phyloP scores from a whole-genome alignment of 306 rosid genomes.

The Cicer judaicum region DNA sequence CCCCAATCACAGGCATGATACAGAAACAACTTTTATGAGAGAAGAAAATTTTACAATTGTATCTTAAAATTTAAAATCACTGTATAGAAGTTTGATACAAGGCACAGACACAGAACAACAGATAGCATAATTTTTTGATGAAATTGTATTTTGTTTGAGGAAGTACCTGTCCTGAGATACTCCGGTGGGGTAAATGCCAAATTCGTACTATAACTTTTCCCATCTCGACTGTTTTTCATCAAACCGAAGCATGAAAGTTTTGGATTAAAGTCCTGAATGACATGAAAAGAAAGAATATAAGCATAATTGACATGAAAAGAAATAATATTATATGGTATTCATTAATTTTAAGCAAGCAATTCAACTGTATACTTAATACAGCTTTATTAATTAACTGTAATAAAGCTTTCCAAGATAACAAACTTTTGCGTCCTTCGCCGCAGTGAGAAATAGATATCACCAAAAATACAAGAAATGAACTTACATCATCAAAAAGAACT shows the following conservation, averaged over 20 bases:
- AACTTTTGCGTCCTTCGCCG: constrained; percentile 22
- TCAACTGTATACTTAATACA: constrained; percentile 19
- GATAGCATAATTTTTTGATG: constrained; percentile 12
- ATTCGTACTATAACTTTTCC: constrained; percentile 95
- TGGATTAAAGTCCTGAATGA: constrained; percentile 83
- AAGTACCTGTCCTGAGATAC: constrained; percentile 84
- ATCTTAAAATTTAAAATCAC: constrained; percentile 9
- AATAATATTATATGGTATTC: not conserved
- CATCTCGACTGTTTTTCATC: constrained; percentile 98
- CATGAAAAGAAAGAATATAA: constrained; percentile 19
- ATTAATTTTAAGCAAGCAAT: constrained; percentile 27
- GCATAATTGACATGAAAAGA: not conserved
- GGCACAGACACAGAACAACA: constrained; percentile 26
- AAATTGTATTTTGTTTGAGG: constrained; percentile 8
- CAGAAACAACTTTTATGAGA: constrained; percentile 19
- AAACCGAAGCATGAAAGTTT: constrained; percentile 96
- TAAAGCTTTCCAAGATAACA: constrained; percentile 19
- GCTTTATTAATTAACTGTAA: constrained; percentile 18
- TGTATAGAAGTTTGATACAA: constrained; percentile 24
- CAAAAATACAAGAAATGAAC: constrained; percentile 48
- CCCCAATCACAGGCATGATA: constrained; percentile 6
- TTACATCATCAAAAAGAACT: constrained; percentile 87
- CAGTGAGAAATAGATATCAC: constrained; percentile 19
- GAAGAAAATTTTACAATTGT: not conserved
- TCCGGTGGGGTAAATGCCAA: constrained; percentile 97